A percentile compares a stretch with the other conserved stretches of the same genome.
These are phyloP conservation scores for Daucus carota DNA, from an alignment of 129 eudicot species.

Conservation along the genomic window DNA sequence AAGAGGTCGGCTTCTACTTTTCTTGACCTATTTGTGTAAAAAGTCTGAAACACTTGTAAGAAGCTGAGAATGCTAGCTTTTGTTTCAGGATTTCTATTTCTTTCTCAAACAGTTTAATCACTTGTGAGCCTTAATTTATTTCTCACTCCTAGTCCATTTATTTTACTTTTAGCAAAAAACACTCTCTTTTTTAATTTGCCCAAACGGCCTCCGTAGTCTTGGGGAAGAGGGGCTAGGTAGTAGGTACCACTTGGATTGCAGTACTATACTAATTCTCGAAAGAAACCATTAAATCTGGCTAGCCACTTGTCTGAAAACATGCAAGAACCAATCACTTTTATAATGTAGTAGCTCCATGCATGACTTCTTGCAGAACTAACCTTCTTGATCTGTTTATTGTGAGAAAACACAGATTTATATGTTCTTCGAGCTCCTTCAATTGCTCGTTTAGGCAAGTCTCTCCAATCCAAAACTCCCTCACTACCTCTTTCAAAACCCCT, in stretches of 20 bases:
- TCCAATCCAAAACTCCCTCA: slow-evolving; percentile 42
- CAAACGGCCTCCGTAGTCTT: no score
- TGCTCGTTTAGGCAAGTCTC: slow-evolving; percentile 47
- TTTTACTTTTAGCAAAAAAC: no score
- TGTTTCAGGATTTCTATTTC: no score
- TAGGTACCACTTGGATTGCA: not conserved
- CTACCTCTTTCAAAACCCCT: slow-evolving; percentile 51
- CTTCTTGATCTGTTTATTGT: slow-evolving; percentile 76
- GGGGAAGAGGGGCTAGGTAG: not conserved
- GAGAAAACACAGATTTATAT: slow-evolving; percentile 62
- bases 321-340: not conserved
- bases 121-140: no score
- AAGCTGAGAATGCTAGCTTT: no score
- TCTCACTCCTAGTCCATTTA: no score
- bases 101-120: no score
- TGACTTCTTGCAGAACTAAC: slow-evolving; percentile 34
- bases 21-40: no score
- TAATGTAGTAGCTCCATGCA: not conserved
- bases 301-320: not conserved
- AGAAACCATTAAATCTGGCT: no score
- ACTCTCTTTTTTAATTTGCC: no score
- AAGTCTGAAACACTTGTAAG: no score
- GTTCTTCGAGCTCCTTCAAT: slow-evolving; percentile 67
- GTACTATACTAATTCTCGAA: not conserved
- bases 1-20: no score